A percentile compares a stretch with the other conserved stretches of the same genome.
phyloP scores from a whole-genome alignment of 208 protist genomes.

The Angomonas ambiguus region DNA sequence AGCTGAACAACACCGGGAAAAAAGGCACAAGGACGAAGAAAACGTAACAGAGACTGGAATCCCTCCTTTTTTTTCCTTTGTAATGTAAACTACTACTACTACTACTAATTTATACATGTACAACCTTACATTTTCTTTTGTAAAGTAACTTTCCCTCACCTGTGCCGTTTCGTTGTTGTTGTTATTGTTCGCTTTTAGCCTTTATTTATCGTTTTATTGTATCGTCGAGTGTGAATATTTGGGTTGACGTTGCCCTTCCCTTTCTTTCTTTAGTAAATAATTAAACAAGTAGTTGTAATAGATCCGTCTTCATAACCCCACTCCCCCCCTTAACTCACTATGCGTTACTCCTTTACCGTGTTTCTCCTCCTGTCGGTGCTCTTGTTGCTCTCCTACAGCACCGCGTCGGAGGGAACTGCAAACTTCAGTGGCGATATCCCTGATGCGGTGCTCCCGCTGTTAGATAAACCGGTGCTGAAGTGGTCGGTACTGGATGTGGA shows the following conservation, averaged over 20 bases:
- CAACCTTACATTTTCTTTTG: not conserved
- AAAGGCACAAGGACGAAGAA: not conserved
- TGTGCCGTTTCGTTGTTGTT: not conserved
- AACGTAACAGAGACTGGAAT: not conserved
- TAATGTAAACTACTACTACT: not conserved
- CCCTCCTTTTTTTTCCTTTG: not conserved
- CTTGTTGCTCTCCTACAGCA: not conserved
- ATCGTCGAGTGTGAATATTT: not conserved
- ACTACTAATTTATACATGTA: not conserved
- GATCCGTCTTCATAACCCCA: too few species aligned
- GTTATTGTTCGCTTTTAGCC: not conserved
- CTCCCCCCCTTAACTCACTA: too few species aligned
- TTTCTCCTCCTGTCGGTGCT: not conserved
- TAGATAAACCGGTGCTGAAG: conserved; percentile 18
- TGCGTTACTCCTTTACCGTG: not conserved
- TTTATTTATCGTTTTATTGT: not conserved
- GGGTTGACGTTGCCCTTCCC: not conserved
- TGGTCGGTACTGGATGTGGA: conserved; percentile 42
- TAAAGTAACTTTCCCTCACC: not conserved
- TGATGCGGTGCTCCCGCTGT: not conserved
- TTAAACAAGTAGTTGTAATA: not conserved
- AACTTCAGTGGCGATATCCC: not conserved
- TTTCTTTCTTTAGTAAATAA: not conserved
- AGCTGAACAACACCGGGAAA: not conserved
- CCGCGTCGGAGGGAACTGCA: not conserved